Evolutionary conservation across 768 basidiomycete genomes (phyloP).

Genomic region (Sutorius australiensis): DNA sequence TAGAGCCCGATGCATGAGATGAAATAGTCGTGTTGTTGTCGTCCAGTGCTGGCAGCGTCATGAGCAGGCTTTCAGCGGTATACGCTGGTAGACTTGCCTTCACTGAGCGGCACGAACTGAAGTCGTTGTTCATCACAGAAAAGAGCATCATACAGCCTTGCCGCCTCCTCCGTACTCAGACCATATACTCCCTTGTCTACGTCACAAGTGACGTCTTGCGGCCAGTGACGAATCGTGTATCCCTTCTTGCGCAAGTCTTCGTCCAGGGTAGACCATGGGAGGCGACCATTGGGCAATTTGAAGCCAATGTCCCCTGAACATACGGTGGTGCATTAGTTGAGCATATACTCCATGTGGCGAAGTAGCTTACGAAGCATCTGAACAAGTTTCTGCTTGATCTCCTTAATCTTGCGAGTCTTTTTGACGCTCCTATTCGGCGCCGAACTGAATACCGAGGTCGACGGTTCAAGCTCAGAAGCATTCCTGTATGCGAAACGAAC

Average conservation of each 20-base stretch:
- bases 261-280: conserved; percentile 15
- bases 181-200: conserved; percentile 3
- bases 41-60: no score
- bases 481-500: not conserved
- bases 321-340: not conserved
- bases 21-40: no score
- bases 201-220: not conserved
- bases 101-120: no score
- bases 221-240: conserved; percentile 9
- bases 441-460: not conserved
- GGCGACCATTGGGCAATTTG: not conserved
- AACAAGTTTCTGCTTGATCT: conserved; percentile 1
- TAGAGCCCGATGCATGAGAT: no score
- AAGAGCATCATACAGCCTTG: not conserved
- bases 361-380: conserved; percentile 9
- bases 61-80: no score
- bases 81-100: no score
- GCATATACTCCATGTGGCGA: accelerated
- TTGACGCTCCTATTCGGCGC: not conserved
- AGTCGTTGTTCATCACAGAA: no score
- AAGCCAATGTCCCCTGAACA: conserved; percentile 6
- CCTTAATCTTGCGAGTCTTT: conserved; percentile 1
- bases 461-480: not conserved
- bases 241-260: not conserved
- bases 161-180: conserved; percentile 1